Conservation (phyloP, 805 yeast species). For the Jamesozyma gamospora region DNA sequence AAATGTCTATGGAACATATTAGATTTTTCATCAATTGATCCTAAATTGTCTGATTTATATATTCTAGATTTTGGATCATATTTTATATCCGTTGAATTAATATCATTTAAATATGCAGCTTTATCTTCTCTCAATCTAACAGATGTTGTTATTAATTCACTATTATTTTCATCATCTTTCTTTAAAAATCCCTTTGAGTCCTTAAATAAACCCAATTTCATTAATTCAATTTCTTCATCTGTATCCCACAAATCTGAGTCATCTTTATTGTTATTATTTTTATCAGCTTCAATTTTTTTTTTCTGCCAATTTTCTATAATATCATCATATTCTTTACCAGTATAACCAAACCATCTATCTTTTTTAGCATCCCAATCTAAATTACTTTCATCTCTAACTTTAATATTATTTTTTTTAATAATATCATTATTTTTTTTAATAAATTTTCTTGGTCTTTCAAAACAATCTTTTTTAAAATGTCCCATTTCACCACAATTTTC, state of each 20-base stretch:
- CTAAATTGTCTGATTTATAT: constrained; percentile 27
- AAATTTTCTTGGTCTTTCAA: constrained; percentile 43
- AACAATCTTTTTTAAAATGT: constrained; percentile 45
- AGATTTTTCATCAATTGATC: constrained; percentile 30
- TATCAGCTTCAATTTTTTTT: constrained; percentile 10
- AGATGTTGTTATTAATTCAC: constrained; percentile 13
- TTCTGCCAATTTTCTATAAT: constrained; percentile 38
- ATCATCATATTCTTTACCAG: constrained; percentile 49
- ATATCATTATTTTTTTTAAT: constrained; percentile 16
- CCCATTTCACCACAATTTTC: constrained; percentile 48
- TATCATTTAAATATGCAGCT: constrained; percentile 55
- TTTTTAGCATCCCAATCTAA: constrained; percentile 55
- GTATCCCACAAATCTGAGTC: constrained; percentile 27
- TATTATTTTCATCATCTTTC: constrained; percentile 11
- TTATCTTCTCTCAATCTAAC: constrained; percentile 65
- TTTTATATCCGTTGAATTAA: constrained; percentile 35
- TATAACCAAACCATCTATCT: constrained; percentile 78
- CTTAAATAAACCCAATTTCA: constrained; percentile 31
- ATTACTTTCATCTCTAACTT: constrained; percentile 14
- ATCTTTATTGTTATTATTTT: constrained; percentile 7
- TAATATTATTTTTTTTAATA: constrained; percentile 18
- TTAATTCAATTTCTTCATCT: constrained; percentile 36
- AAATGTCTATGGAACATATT: constrained; percentile 44
- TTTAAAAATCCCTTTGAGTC: constrained; percentile 14
- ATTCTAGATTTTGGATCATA: constrained; percentile 47